Evolutionary conservation across 2,329 filamentous ascomycete genomes (phyloP).

Genomic region (Fusarium citri): DNA sequence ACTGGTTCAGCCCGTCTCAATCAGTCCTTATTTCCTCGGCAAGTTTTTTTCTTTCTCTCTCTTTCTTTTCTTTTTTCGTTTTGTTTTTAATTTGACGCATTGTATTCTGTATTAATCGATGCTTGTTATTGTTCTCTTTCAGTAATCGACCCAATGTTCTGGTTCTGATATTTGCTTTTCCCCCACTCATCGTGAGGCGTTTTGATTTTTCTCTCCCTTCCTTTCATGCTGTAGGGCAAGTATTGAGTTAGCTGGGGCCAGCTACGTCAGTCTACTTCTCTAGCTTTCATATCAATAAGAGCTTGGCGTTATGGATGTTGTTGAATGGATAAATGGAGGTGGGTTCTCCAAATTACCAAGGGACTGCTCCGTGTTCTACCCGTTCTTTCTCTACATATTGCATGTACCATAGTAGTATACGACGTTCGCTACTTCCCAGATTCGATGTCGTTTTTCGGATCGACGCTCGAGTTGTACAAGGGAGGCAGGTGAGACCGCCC

Average conservation of each 20-base stretch:
- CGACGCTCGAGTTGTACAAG: conserved; percentile 30
- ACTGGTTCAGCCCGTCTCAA: neutral
- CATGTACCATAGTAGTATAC: neutral
- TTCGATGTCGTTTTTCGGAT: conserved; percentile 18
- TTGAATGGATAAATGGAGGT: neutral
- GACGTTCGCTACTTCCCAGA: neutral
- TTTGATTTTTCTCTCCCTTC: conserved; percentile 1
- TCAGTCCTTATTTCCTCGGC: neutral
- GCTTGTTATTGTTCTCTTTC: neutral
- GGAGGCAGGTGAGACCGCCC: conserved; percentile 31
- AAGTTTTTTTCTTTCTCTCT: neutral
- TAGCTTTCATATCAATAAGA: conserved; percentile 3
- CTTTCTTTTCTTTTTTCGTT: neutral
- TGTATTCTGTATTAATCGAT: neutral
- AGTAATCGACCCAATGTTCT: neutral
- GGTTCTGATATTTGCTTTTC: conserved; percentile 1
- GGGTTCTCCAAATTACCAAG: neutral
- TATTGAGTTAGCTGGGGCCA: neutral
- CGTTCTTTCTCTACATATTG: neutral
- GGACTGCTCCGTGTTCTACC: neutral
- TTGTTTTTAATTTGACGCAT: neutral
- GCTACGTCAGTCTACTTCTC: conserved; percentile 16
- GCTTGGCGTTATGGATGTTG: conserved; percentile 4
- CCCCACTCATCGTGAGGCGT: neutral
- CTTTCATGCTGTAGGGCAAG: neutral